Conservation (phyloP, 1,284 basidiomycete genomes). For the Sanghuangporus weigelae region DNA sequence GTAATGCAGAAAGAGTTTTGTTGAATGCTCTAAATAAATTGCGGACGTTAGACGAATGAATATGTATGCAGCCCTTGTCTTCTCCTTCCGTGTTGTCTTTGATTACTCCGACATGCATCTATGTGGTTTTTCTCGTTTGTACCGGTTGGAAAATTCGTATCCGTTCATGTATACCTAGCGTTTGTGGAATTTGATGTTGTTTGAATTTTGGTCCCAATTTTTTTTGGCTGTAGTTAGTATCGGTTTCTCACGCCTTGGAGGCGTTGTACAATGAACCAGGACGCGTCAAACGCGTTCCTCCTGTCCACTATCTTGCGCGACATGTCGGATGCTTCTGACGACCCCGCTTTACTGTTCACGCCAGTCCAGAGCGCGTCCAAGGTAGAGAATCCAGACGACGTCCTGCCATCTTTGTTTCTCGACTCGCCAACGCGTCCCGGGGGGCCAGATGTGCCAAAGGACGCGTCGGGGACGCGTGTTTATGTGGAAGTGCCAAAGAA, state of each 20-base stretch:
- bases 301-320: not conserved
- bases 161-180: not conserved
- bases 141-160: not conserved
- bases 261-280: not conserved
- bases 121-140: not conserved
- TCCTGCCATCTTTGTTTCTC: not conserved
- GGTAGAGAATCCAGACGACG: not conserved
- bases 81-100: not conserved
- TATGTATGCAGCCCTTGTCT: conserved; percentile 4
- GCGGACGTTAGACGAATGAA: not conserved
- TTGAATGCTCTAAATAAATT: not conserved
- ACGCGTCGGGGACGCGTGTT: conserved; percentile 1
- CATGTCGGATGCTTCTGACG: conserved; percentile 1
- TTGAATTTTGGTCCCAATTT: not conserved
- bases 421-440: conserved; percentile 1
- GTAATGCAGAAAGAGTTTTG: conserved; percentile 31
- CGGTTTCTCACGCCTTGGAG: not conserved
- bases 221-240: not conserved
- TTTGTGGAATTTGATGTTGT: not conserved
- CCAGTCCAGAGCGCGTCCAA: not conserved
- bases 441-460: not conserved
- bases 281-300: not conserved
- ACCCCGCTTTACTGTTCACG: conserved; percentile 3
- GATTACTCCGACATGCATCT: not conserved
- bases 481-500: conserved; percentile 30